A percentile compares a stretch with the other conserved stretches of the same genome.
These are phyloP conservation scores for Neofusicoccum laricinum DNA, from an alignment of 2,329 filamentous ascomycete genomes.

Conservation along the genomic window DNA sequence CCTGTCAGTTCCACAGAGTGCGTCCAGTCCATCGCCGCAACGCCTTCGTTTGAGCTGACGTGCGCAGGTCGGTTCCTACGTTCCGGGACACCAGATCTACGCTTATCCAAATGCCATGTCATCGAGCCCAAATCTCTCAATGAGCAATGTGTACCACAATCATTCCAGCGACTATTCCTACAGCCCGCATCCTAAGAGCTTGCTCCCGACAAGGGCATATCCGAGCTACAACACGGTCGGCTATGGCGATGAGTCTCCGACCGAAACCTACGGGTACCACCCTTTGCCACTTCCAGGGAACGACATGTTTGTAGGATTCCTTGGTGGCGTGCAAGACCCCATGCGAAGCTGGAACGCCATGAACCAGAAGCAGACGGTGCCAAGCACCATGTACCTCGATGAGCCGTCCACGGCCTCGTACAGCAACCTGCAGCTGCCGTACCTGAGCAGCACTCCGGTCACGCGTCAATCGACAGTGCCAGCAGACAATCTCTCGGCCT, in stretches of 20 bases:
- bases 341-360: not conserved
- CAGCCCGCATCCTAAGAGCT: not conserved
- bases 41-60: not conserved
- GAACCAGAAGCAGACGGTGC: slow-evolving; percentile 2
- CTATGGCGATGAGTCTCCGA: slow-evolving; percentile 4
- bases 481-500: slow-evolving; percentile 15
- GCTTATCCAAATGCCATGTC: not conserved
- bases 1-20: slow-evolving; percentile 80
- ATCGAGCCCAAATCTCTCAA: not conserved
- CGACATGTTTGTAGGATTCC: not conserved
- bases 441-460: slow-evolving; percentile 2
- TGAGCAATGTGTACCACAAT: slow-evolving; percentile 2
- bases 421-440: slow-evolving; percentile 1
- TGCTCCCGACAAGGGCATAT: not conserved
- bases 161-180: not conserved
- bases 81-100: not conserved
- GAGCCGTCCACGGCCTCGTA: slow-evolving; percentile 3
- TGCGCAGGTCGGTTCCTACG: slow-evolving; percentile 10
- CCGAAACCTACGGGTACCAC: slow-evolving; percentile 14
- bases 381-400: slow-evolving; percentile 2
- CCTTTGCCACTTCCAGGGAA: not conserved
- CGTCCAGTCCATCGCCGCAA: not conserved
- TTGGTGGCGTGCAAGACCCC: not conserved
- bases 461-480: not conserved
- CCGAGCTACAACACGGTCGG: not conserved